Evolutionary conservation across 345 rosid genomes (phyloP).

Genomic region (Eucalyptus urophylla): DNA sequence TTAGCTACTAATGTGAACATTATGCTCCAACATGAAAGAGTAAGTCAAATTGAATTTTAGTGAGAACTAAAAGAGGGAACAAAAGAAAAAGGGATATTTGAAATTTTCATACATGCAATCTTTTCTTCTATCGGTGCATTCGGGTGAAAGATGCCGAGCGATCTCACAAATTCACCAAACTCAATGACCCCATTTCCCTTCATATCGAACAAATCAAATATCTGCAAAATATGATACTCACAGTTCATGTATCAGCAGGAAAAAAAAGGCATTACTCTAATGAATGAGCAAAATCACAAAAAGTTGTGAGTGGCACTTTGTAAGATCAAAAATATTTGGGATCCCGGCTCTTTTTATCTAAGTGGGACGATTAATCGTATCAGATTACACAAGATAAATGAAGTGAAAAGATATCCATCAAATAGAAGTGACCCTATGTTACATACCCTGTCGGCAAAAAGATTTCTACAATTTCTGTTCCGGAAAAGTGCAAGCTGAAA

Average conservation of each 20-base stretch:
- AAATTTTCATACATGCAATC: slow-evolving; percentile 26
- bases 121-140: slow-evolving; percentile 33
- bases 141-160: slow-evolving; percentile 66
- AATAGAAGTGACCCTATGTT: neutral
- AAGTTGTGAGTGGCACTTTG: neutral
- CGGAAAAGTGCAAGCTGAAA: slow-evolving; percentile 85
- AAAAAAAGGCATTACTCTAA: neutral
- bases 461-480: slow-evolving; percentile 57
- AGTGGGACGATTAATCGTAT: neutral
- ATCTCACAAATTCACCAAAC: slow-evolving; percentile 63
- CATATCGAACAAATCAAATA: slow-evolving; percentile 45
- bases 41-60: neutral
- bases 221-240: slow-evolving; percentile 8
- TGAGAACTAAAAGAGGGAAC: neutral
- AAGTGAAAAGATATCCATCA: neutral
- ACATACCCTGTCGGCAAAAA: slow-evolving; percentile 80
- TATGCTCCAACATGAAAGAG: neutral
- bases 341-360: neutral
- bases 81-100: neutral
- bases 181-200: slow-evolving; percentile 55
- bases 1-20: neutral
- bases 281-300: neutral
- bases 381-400: neutral
- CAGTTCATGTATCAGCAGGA: neutral
- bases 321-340: neutral